Percentiles rank a stretch among this genome's conserved stretches.
Evolutionary conservation across 2,329 filamentous ascomycete species (phyloP).

Genomic region (Sphaerulina musiva): DNA sequence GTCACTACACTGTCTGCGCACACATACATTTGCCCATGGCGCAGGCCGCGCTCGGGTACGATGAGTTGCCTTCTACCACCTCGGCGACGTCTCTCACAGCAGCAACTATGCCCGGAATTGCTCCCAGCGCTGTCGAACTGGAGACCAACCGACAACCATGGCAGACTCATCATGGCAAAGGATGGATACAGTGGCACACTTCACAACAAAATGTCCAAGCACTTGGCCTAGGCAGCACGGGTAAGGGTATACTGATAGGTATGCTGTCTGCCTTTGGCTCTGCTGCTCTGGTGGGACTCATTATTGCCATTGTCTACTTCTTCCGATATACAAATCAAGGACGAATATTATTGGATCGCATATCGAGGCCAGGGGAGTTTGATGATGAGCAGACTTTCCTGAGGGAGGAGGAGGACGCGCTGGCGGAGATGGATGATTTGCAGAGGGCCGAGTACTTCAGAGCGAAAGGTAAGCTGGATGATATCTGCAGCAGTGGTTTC

Average conservation of each 20-base stretch:
- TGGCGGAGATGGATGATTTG: constrained; percentile 94
- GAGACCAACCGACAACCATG: constrained; percentile 3
- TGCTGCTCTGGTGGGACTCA: constrained; percentile 71
- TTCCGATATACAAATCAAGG: constrained; percentile 84
- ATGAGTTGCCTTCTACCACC: constrained; percentile 14
- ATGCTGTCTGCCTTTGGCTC: constrained; percentile 91
- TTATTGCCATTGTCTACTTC: constrained; percentile 81
- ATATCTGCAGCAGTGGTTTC: background rate
- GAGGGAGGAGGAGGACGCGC: constrained; percentile 86
- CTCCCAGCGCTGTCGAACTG: background rate
- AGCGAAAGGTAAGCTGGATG: constrained; percentile 68
- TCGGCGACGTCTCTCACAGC: constrained; percentile 7
- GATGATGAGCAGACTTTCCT: constrained; percentile 95
- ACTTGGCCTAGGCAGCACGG: constrained; percentile 34
- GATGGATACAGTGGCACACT: constrained; percentile 8
- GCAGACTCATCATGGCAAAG: constrained; percentile 6
- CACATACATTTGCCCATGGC: constrained; percentile 21
- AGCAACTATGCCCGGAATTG: background rate
- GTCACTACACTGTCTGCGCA: constrained; percentile 3
- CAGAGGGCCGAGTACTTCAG: constrained; percentile 82
- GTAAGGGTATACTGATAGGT: constrained; percentile 83
- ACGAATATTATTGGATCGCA: constrained; percentile 85
- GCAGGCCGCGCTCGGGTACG: constrained; percentile 21
- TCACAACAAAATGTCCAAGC: constrained; percentile 7
- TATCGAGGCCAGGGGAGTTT: constrained; percentile 89